Evolutionary conservation across 2,329 filamentous ascomycete species (phyloP).

Genomic region (Aphanocladium album): DNA sequence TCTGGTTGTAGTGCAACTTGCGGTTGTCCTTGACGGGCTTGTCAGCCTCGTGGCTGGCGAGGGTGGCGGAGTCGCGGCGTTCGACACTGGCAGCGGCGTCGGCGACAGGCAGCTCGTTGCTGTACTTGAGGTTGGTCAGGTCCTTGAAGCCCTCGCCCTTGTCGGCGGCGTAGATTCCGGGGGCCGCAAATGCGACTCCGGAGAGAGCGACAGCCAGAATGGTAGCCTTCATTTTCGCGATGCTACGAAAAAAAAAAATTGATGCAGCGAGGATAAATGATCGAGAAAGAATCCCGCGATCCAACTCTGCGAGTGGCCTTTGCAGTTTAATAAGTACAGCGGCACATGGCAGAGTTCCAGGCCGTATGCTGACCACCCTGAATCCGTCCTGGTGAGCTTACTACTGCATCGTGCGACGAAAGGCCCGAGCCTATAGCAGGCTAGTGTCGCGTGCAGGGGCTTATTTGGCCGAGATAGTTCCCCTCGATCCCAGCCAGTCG

Average conservation of each 20-base stretch:
- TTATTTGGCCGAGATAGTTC: slow-evolving; percentile 1
- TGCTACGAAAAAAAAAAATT: neutral
- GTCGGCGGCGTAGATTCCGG: neutral
- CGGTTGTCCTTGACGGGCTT: slow-evolving; percentile 6
- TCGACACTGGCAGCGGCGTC: neutral
- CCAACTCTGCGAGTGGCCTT: neutral
- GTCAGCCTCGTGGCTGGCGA: neutral
- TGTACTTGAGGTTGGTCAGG: slow-evolving; percentile 1
- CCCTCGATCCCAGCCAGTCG: slow-evolving; percentile 1
- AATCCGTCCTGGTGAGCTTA: neutral
- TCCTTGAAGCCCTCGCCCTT: neutral
- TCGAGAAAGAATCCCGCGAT: neutral
- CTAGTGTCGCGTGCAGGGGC: slow-evolving; percentile 2
- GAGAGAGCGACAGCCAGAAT: neutral
- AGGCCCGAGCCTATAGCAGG: neutral
- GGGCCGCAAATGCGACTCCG: neutral
- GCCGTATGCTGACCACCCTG: neutral
- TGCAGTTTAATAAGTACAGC: neutral
- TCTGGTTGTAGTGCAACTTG: slow-evolving; percentile 4
- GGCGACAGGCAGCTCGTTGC: neutral
- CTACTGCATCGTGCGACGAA: neutral
- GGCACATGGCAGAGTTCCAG: neutral
- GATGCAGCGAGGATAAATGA: neutral
- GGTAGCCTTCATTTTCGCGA: neutral
- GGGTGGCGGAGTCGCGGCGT: neutral